Base-by-base conservation (phyloP, 352 stramenopile genomes). In the Globisporangium abappressorium region DNA sequence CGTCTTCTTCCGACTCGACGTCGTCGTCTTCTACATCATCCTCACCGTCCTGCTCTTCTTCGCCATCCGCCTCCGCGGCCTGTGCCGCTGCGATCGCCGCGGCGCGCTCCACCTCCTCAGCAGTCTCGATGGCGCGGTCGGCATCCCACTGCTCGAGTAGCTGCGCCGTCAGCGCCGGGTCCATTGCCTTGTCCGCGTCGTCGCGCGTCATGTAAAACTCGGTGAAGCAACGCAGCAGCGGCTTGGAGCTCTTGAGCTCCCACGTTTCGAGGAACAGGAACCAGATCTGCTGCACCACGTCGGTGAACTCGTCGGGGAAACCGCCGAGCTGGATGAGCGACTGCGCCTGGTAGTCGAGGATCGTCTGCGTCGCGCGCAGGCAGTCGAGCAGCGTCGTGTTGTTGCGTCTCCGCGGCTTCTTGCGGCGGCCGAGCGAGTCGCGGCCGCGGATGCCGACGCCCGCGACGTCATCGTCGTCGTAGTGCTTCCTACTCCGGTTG, bases 141-240 rank as follows among this genome's bases (percentile, higher is more conserved):
- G 71, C 75, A 62, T 92, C 83, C 85, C 85, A 93, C 66, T 93
- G 77, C 59, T 90, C 83, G 55, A 93, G 69, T 64, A 92, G 71
- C 24, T 91, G 78, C 24, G 78, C 73, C 5, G 82, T 89, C 47
- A 90, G 62, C 4, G 74, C 74, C 4, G 75, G 73, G 49, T 93
- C 84, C 69, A 89, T 75, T 8, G 58, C 73, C 57, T 77, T 78
- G 58, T 82, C 79, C 12, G 77, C 75, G 12, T 70, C 60, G 7
- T 33, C 28, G 1, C 56, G 64, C 26, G 57, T 62, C 57, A 90
- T 54, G 54, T 82, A 85, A 62, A 89, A 92, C 70, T 92, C 82
- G 33, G 82, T 92, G 70, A 86, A 93, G 73, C 82, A 91, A 43
- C 79, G 79, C 59, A 93, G 69, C 46, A 93, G 67, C 41, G 85